These are phyloP conservation scores for Umbelopsis vinacea DNA, from an alignment of 192 early-diverging fungal genomes.

Conservation along the genomic window DNA sequence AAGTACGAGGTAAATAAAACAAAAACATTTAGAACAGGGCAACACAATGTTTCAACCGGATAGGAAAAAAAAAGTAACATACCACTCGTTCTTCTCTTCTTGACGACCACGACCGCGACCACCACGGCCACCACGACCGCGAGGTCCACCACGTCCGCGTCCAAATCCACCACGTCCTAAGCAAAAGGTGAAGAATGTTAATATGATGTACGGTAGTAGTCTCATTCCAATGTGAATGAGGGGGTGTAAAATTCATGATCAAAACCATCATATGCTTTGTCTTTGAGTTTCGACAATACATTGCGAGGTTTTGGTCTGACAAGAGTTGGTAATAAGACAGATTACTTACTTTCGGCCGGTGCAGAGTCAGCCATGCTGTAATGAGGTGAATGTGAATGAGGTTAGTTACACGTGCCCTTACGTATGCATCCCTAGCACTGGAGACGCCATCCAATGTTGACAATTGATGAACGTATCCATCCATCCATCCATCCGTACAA, in stretches of 20 bases:
- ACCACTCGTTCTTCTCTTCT: constrained; percentile 84
- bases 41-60: too few species aligned
- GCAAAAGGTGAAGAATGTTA: not conserved
- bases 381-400: not conserved
- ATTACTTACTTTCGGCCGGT: constrained; percentile 75
- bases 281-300: not conserved
- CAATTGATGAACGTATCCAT: not conserved
- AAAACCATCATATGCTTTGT: constrained; percentile 1
- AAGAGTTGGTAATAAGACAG: not conserved
- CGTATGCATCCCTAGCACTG: not conserved
- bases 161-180: constrained; percentile 81
- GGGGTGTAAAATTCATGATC: not conserved
- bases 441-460: too few species aligned
- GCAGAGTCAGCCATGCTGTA: constrained; percentile 80
- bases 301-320: not conserved
- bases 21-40: not conserved
- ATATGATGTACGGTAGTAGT: not conserved
- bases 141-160: constrained; percentile 74
- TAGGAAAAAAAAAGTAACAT: not conserved
- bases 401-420: constrained; percentile 1
- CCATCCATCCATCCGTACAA: not conserved
- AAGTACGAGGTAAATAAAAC: not conserved
- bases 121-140: constrained; percentile 81
- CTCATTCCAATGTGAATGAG: not conserved
- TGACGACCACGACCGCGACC: constrained; percentile 79